A percentile compares a stretch with the other conserved stretches of the same genome.
These are phyloP conservation scores for Grigorovia transvaalensis DNA, from an alignment of 805 yeast species.

Conservation along the genomic window DNA sequence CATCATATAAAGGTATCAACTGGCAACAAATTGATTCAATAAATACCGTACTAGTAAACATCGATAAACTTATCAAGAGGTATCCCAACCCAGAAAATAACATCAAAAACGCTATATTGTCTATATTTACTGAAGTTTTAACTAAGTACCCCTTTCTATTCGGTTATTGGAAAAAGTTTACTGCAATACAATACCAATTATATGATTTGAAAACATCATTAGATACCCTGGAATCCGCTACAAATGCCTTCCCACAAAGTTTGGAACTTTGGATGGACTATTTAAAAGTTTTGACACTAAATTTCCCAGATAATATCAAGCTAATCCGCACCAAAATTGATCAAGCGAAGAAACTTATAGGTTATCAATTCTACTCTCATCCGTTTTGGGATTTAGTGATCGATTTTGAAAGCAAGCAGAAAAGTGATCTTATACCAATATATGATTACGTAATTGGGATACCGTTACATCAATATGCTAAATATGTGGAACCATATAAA, in stretches of 20 bases:
- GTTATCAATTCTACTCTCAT: constrained; percentile 67
- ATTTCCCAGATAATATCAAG: constrained; percentile 26
- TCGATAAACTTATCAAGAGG: constrained; percentile 27
- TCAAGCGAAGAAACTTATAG: constrained; percentile 42
- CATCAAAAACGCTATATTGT: constrained; percentile 13
- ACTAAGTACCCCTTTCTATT: constrained; percentile 45
- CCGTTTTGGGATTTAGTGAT: constrained; percentile 74
- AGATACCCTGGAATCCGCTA: constrained; percentile 33
- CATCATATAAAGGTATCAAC: constrained; percentile 13
- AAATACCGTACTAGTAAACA: constrained; percentile 30
- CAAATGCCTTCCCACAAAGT: constrained; percentile 44
- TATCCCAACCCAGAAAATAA: constrained; percentile 27
- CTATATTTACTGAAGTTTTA: constrained; percentile 29
- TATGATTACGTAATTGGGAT: constrained; percentile 39
- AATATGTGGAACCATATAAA: constrained; percentile 47
- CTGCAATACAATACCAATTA: constrained; percentile 44
- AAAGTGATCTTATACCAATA: constrained; percentile 30
- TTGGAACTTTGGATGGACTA: constrained; percentile 65
- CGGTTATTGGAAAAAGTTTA: constrained; percentile 56
- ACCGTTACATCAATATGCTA: constrained; percentile 83
- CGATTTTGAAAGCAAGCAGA: constrained; percentile 42
- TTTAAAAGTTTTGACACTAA: constrained; percentile 40
- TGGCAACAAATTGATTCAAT: constrained; percentile 32
- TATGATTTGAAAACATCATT: constrained; percentile 46
- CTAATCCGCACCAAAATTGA: constrained; percentile 36